These are phyloP conservation scores for Verticillium alfalfae DNA, from an alignment of 2,329 filamentous ascomycete species.

Conservation along the genomic window DNA sequence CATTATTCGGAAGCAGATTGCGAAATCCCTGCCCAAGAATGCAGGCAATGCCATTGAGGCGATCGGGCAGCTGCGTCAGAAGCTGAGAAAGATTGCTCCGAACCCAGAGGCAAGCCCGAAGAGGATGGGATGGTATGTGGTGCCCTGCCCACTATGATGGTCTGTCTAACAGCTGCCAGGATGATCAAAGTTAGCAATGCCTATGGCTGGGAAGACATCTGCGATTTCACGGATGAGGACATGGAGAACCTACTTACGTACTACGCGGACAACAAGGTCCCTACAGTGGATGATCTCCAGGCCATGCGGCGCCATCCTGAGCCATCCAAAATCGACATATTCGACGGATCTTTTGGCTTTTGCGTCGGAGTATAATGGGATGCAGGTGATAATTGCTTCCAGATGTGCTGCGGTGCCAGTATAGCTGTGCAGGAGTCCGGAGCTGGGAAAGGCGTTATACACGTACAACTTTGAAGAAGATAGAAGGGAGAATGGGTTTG, in stretches of 20 bases:
- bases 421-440: too few relatives aligned
- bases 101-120: conserved; percentile 69
- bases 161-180: conserved; percentile 38
- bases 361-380: conserved; percentile 35
- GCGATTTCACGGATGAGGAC: conserved; percentile 73
- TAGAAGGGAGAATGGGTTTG: too few relatives aligned
- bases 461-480: too few relatives aligned
- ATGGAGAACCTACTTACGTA: conserved; percentile 80
- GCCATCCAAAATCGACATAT: conserved; percentile 39
- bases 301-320: conserved; percentile 43
- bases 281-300: conserved; percentile 47
- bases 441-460: too few relatives aligned
- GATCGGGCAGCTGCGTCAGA: conserved; percentile 74
- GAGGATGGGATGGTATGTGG: conserved; percentile 77
- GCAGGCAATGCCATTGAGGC: conserved; percentile 81
- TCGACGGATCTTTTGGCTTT: conserved; percentile 56
- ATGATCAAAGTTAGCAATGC: conserved; percentile 89
- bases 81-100: conserved; percentile 73
- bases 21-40: conserved; percentile 66
- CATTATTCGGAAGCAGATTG: conserved; percentile 78
- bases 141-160: background rate
- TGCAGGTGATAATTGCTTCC: too few relatives aligned
- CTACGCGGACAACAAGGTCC: conserved; percentile 56
- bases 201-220: conserved; percentile 81
- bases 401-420: too few relatives aligned